Evolutionary conservation across 1,139 yeast genomes (phyloP).

Genomic region (Saccharomyces pastorianus): DNA sequence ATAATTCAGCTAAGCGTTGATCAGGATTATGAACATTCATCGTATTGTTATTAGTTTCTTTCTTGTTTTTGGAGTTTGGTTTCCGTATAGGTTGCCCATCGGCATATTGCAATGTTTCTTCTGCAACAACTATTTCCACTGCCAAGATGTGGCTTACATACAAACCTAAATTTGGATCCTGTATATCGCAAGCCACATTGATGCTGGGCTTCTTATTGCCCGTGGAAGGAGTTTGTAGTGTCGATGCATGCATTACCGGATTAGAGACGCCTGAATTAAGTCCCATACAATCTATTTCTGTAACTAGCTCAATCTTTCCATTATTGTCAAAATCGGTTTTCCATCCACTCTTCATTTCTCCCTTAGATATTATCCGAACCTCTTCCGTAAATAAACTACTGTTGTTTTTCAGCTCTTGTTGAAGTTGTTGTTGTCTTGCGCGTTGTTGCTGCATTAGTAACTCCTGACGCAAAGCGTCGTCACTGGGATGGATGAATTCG

Average conservation of each 20-base stretch:
- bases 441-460: constrained; percentile 29
- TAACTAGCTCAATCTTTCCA: constrained; percentile 72
- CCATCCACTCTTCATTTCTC: constrained; percentile 88
- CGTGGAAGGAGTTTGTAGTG: constrained; percentile 17
- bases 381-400: constrained; percentile 58
- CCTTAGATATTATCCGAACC: constrained; percentile 60
- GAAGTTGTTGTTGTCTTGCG: constrained; percentile 27
- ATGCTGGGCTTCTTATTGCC: constrained; percentile 32
- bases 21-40: constrained; percentile 19
- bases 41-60: not conserved
- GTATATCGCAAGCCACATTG: constrained; percentile 69
- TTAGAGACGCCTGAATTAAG: constrained; percentile 49
- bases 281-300: constrained; percentile 52
- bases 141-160: constrained; percentile 66
- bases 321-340: constrained; percentile 74
- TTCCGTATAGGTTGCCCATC: constrained; percentile 28
- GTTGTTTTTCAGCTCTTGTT: constrained; percentile 30
- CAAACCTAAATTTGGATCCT: constrained; percentile 74
- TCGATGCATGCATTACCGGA: constrained; percentile 32
- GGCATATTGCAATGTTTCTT: constrained; percentile 53
- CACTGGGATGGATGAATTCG: constrained; percentile 34
- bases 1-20: constrained; percentile 36
- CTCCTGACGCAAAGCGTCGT: constrained; percentile 35
- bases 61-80: constrained; percentile 6
- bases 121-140: constrained; percentile 88